These are phyloP conservation scores for Haplographium delicatum DNA, from an alignment of 495 filamentous ascomycete species.

Conservation along the genomic window DNA sequence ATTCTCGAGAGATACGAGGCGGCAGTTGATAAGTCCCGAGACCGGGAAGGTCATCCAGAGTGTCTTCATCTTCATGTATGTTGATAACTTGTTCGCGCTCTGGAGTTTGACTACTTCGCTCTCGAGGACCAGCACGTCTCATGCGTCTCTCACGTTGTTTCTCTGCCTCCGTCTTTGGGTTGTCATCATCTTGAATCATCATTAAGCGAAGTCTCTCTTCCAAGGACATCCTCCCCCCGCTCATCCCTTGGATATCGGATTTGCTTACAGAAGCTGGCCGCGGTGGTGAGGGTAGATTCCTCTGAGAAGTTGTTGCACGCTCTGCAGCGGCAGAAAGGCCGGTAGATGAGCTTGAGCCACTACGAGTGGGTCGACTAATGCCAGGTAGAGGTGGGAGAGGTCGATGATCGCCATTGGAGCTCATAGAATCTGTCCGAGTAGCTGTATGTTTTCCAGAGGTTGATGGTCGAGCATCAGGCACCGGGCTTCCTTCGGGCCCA, in stretches of 20 bases:
- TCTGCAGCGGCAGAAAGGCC: slow-evolving; percentile 58
- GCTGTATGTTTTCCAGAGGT: slow-evolving; percentile 31
- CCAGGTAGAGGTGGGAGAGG: slow-evolving; percentile 72
- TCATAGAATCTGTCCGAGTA: slow-evolving; percentile 55
- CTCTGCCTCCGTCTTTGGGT: slow-evolving; percentile 44
- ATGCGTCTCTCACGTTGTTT: slow-evolving; percentile 58
- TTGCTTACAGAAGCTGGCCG: slow-evolving; percentile 57
- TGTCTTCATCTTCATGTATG: slow-evolving; percentile 42
- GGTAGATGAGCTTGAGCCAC: slow-evolving; percentile 39
- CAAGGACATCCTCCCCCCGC: slow-evolving; percentile 64
- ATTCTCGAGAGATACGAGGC: slow-evolving; percentile 85
- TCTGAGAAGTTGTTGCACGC: slow-evolving; percentile 51
- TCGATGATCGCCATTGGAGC: slow-evolving; percentile 67
- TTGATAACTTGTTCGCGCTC: slow-evolving; percentile 40
- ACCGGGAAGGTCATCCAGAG: slow-evolving; percentile 45
- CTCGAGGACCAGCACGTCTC: slow-evolving; percentile 46
- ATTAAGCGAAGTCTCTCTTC: slow-evolving; percentile 79
- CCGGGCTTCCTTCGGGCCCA: slow-evolving; percentile 55
- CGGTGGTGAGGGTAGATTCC: slow-evolving; percentile 62
- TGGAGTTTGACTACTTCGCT: slow-evolving; percentile 40
- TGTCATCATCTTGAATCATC: slow-evolving; percentile 64
- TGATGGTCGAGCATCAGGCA: slow-evolving; percentile 38
- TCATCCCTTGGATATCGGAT: slow-evolving; percentile 64
- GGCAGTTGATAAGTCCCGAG: slow-evolving; percentile 57
- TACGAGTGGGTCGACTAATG: slow-evolving; percentile 30